Base-by-base conservation (phyloP, 768 basidiomycete genomes). In the Auricularia heimuer region DNA sequence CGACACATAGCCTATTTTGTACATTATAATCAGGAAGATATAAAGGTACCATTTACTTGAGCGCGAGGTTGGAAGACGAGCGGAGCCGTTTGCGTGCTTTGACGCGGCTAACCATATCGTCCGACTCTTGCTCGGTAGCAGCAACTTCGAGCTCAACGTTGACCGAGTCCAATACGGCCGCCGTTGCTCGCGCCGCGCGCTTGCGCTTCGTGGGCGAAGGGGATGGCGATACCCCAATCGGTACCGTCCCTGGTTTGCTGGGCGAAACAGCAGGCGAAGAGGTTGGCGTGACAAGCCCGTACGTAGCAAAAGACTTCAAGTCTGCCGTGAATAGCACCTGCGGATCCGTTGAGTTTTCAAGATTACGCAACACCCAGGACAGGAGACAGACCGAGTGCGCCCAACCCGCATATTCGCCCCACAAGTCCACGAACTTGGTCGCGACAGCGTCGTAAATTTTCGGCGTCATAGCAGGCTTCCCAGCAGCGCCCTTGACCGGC, bases 351-450 rank as follows among this genome's bases (percentile, higher is more conserved):
- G 14, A 24, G n/a, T 39, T 51, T 33, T 63, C 16, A 36, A 10
- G 45, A 42, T 14, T 64, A 21, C 58, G 56, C 37, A 29, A 37
- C 51, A 54, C 29, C 4, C 35, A 3, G 24, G 6, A 35, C 39
- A 6, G 54, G 14, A 37, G 7, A 65, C 83, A 61, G 66, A 92
- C 92, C 0, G 88, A 85, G 72, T 96, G 94, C 0, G 90, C 89
- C 94, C 94, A 96, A 18, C 94, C 94, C 3, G 92, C 92, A 71
- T 89, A 86, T 1, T 85, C 79, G 8, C 92, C 92, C 94, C 94
- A 97, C 0, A 85, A 79, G 0, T 75, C 70, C 1, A 79, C 72
- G 4, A 96, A 77, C 69, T 82, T 87, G 8, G 73, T 70, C 67
- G 82, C 86, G 33, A 96, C 81, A 65, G 86, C 83, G 8, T 87